phyloP scores from a whole-genome alignment of 495 filamentous ascomycete species.

The Neurospora intermedia region DNA sequence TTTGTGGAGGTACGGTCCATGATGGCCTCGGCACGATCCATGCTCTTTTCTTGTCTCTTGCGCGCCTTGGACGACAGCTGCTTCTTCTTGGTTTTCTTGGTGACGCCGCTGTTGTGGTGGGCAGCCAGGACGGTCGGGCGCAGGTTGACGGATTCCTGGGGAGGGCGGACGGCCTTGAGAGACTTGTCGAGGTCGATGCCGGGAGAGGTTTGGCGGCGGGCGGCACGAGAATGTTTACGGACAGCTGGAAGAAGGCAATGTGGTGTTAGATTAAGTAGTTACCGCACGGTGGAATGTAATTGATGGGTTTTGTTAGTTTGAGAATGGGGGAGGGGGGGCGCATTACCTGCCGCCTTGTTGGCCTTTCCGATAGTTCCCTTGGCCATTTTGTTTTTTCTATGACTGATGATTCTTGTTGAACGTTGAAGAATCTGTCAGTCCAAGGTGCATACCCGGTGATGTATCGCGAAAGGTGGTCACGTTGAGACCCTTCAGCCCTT shows the following conservation, averaged over 20 bases:
- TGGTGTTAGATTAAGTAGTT: background rate
- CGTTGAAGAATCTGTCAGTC: background rate
- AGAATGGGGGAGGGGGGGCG: background rate
- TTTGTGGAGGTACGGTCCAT: constrained; percentile 62
- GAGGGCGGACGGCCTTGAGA: constrained; percentile 48
- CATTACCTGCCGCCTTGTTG: constrained; percentile 23
- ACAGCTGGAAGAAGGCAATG: constrained; percentile 17
- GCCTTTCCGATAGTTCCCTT: constrained; percentile 31
- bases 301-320: background rate
- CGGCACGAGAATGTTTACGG: constrained; percentile 57
- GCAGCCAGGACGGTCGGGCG: constrained; percentile 51
- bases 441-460: background rate
- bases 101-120: constrained; percentile 51
- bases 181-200: constrained; percentile 69
- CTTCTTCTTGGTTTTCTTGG: constrained; percentile 49
- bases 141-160: constrained; percentile 36
- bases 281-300: background rate
- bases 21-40: constrained; percentile 62
- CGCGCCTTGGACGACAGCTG: constrained; percentile 53
- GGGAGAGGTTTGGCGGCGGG: constrained; percentile 60
- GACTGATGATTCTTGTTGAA: constrained; percentile 1
- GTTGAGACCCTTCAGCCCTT: background rate
- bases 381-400: constrained; percentile 19
- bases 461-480: background rate
- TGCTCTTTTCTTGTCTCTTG: constrained; percentile 54